A percentile compares a stretch with the other conserved stretches of the same genome.
Evolutionary conservation across 129 eudicot species (phyloP).

Genomic region (Chrysanthemum seticuspe): DNA sequence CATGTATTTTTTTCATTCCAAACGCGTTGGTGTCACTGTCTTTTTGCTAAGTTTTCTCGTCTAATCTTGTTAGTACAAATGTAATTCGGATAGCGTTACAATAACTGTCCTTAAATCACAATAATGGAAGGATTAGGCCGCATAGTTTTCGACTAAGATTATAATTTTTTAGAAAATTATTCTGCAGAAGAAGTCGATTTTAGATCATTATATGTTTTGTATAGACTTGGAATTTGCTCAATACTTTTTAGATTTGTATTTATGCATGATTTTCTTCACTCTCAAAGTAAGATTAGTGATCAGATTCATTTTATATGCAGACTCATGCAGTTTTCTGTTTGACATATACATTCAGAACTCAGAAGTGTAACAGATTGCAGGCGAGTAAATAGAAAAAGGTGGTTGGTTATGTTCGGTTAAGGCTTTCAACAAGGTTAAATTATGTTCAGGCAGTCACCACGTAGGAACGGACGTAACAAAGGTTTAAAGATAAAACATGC

Average conservation of each 20-base stretch:
- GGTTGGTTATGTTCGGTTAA: conserved; percentile 1
- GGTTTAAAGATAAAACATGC: conserved; percentile 74
- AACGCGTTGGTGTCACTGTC: too few relatives aligned
- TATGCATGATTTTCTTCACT: conserved; percentile 6
- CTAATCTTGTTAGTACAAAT: too few relatives aligned
- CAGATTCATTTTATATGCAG: neutral
- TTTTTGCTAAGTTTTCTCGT: too few relatives aligned
- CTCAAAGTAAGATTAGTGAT: neutral
- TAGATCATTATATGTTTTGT: neutral
- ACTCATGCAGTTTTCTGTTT: neutral
- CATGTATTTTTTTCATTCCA: too few relatives aligned
- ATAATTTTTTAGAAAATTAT: neutral
- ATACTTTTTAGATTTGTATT: neutral
- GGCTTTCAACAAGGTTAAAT: neutral
- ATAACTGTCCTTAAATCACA: conserved; percentile 13
- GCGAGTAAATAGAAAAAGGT: neutral
- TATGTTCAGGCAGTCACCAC: conserved; percentile 72
- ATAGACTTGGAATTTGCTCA: conserved; percentile 7
- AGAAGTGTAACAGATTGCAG: conserved; percentile 10
- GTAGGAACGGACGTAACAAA: conserved; percentile 51
- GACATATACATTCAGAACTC: neutral
- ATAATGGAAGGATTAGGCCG: neutral
- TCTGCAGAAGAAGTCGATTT: neutral
- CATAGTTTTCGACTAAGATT: neutral
- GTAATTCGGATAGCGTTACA: too few relatives aligned